A percentile compares a stretch with the other conserved stretches of the same genome.
Conservation (phyloP, 805 yeast species). For the Lipomyces anomalus region DNA sequence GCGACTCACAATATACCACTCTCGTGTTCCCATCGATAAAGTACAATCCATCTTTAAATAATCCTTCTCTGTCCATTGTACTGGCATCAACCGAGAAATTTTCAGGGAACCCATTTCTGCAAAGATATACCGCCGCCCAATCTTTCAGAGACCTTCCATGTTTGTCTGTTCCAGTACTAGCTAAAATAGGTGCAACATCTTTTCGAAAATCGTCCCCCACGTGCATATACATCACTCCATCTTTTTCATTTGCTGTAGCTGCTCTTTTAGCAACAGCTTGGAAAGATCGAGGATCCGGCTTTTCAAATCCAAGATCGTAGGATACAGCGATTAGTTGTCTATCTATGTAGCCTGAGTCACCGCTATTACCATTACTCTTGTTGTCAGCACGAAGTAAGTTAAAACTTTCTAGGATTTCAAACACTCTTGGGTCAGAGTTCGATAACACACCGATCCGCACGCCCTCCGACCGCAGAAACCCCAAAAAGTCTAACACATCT, state of each 20-base stretch:
- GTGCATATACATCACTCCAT: slow-evolving; percentile 12
- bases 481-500: slow-evolving; percentile 12
- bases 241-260: slow-evolving; percentile 1
- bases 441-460: slow-evolving; percentile 11
- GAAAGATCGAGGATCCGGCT: slow-evolving; percentile 17
- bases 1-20: not conserved
- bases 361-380: not conserved
- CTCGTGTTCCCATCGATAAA: not conserved
- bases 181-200: slow-evolving; percentile 14
- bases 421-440: slow-evolving; percentile 11
- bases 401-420: not conserved
- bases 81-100: not conserved
- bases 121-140: slow-evolving; percentile 9
- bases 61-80: no score
- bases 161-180: no score
- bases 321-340: slow-evolving; percentile 12
- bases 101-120: not conserved
- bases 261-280: slow-evolving; percentile 5
- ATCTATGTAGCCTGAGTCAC: slow-evolving; percentile 3
- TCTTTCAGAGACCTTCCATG: not conserved
- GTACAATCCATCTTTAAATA: no score
- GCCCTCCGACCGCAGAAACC: not conserved
- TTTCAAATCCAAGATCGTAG: slow-evolving; percentile 18
- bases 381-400: not conserved
- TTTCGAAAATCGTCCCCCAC: slow-evolving; percentile 18